These are phyloP conservation scores for Takashimella koratensis DNA, from an alignment of 1,284 basidiomycete genomes.

Conservation along the genomic window DNA sequence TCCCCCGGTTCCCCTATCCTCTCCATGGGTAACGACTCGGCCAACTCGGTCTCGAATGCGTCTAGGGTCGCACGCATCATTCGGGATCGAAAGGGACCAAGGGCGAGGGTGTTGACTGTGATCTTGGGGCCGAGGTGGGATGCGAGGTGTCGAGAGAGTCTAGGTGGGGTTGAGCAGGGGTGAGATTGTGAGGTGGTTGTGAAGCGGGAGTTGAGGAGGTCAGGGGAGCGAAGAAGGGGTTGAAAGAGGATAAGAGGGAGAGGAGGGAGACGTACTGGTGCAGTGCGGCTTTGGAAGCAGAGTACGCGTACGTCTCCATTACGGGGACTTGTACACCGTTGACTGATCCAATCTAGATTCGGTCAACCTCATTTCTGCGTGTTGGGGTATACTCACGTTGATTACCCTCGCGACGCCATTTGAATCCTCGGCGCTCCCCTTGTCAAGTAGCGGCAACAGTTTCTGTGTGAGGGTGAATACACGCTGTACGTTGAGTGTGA, in stretches of 20 bases:
- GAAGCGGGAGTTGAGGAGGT: background rate
- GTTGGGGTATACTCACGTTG: constrained; percentile 60
- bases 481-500: constrained; percentile 64
- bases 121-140: constrained; percentile 62
- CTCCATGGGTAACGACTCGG: constrained; percentile 54
- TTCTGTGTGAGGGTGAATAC: constrained; percentile 69
- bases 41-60: constrained; percentile 53
- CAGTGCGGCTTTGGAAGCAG: constrained; percentile 59
- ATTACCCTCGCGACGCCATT: constrained; percentile 58
- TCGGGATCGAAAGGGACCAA: constrained; percentile 53
- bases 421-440: constrained; percentile 54
- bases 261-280: constrained; percentile 36
- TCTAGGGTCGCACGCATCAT: constrained; percentile 62
- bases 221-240: too few relatives aligned
- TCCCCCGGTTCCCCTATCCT: constrained; percentile 63
- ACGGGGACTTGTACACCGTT: constrained; percentile 58
- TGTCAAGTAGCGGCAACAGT: constrained; percentile 60
- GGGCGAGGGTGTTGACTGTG: constrained; percentile 65
- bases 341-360: constrained; percentile 59
- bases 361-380: background rate
- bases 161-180: constrained; percentile 24
- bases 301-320: constrained; percentile 67
- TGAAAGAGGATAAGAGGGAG: background rate
- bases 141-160: constrained; percentile 62
- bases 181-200: background rate